These are phyloP conservation scores for Mycosarcoma maydis DNA, from an alignment of 1,284 basidiomycete species.

Conservation along the genomic window DNA sequence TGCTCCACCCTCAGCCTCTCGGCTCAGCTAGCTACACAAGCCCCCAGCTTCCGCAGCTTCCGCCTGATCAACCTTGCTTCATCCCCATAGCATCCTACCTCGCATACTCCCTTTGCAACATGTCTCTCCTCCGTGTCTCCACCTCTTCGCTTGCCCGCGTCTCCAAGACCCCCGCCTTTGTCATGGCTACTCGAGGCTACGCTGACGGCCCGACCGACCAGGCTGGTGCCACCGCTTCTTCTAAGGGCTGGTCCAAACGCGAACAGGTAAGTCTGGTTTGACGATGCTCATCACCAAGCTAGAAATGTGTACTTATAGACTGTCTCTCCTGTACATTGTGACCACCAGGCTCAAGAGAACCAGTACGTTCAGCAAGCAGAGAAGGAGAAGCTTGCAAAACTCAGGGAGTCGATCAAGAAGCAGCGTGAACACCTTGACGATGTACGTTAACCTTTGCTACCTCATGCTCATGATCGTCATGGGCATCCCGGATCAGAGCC, in stretches of 20 bases:
- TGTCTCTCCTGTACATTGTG: neutral
- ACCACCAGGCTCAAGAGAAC: constrained; percentile 51
- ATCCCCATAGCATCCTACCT: too few species aligned
- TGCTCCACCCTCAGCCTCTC: constrained; percentile 18
- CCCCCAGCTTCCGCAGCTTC: neutral
- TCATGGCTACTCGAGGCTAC: constrained; percentile 45
- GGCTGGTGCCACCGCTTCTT: constrained; percentile 52
- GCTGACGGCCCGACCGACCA: constrained; percentile 48
- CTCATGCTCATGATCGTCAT: too few species aligned
- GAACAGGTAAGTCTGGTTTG: constrained; percentile 47
- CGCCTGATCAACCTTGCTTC: neutral
- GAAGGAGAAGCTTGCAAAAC: constrained; percentile 60
- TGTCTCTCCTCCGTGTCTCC: constrained; percentile 50
- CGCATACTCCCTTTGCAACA: constrained; percentile 8
- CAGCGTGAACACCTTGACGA: constrained; percentile 56
- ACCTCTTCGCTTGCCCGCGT: constrained; percentile 45
- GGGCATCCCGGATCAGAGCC: too few species aligned
- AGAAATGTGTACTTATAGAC: neutral
- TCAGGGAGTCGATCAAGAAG: constrained; percentile 53
- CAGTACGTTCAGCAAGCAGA: constrained; percentile 58
- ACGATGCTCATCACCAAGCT: neutral
- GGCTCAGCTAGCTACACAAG: neutral
- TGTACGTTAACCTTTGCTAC: constrained; percentile 26
- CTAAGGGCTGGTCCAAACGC: constrained; percentile 49
- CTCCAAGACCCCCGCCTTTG: constrained; percentile 43